Evolutionary conservation across 768 basidiomycete genomes (phyloP).

Genomic region (Leccinum ochraceum): DNA sequence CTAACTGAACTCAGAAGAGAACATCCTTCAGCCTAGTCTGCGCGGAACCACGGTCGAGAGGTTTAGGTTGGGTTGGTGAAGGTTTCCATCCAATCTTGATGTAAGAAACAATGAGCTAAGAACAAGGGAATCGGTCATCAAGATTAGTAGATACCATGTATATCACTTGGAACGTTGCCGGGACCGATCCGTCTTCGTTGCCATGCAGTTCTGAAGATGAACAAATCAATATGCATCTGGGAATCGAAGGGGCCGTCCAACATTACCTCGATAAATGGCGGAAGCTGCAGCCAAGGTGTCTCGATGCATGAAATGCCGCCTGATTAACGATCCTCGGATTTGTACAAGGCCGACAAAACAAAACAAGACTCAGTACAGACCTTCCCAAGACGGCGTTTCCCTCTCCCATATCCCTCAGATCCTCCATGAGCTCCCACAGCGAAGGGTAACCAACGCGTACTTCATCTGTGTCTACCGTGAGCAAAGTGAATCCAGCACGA

Average conservation of each 20-base stretch:
- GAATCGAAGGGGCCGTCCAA: slow-evolving; percentile 1
- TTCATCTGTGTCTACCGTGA: slow-evolving; percentile 96
- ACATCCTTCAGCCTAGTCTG: slow-evolving; percentile 63
- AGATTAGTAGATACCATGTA: slow-evolving; percentile 66
- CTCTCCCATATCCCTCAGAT: slow-evolving; percentile 96
- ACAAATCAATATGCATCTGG: not conserved
- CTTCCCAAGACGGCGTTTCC: slow-evolving; percentile 87
- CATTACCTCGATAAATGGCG: slow-evolving; percentile 86
- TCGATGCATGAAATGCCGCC: slow-evolving; percentile 68
- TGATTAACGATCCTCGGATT: slow-evolving; percentile 27
- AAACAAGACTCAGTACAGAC: slow-evolving; percentile 37
- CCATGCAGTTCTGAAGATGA: slow-evolving; percentile 72
- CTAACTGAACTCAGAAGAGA: slow-evolving; percentile 34
- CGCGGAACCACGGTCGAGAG: slow-evolving; percentile 63
- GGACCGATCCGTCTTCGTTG: slow-evolving; percentile 77
- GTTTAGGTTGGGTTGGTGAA: slow-evolving; percentile 61
- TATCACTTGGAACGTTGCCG: slow-evolving; percentile 96
- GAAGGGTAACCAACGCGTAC: slow-evolving; percentile 87
- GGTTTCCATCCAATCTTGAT: slow-evolving; percentile 85
- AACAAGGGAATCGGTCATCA: not conserved
- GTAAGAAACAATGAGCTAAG: not conserved
- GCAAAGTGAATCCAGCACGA: slow-evolving; percentile 89
- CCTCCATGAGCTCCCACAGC: slow-evolving; percentile 95
- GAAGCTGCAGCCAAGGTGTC: slow-evolving; percentile 91
- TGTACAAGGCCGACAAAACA: not conserved